Percentiles rank a stretch among this genome's conserved stretches.
Evolutionary conservation across 73 alveolate species (phyloP).

Genomic region (Stentor roeselii): DNA sequence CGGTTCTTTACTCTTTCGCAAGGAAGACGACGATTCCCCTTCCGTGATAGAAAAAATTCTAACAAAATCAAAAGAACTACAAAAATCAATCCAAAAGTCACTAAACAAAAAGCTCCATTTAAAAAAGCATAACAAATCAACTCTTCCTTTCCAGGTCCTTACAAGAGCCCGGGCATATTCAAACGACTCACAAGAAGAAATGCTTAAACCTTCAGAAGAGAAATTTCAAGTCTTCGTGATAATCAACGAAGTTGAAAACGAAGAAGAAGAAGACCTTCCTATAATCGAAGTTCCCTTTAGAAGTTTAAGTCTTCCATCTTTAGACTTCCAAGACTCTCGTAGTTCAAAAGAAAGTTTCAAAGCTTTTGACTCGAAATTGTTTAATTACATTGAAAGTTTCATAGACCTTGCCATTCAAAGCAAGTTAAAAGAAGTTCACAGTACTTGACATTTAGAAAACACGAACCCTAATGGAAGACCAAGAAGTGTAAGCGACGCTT

Average conservation of each 20-base stretch:
- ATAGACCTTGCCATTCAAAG: background rate
- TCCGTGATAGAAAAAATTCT: background rate
- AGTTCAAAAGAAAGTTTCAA: background rate
- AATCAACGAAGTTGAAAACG: background rate
- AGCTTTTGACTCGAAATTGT: background rate
- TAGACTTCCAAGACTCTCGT: background rate
- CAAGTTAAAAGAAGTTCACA: background rate
- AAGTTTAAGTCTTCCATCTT: background rate
- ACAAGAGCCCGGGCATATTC: background rate
- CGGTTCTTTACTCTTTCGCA: conserved; percentile 24
- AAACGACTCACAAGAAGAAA: background rate
- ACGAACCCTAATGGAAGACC: background rate
- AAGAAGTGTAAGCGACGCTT: background rate
- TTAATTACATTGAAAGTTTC: background rate
- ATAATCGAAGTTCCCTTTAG: background rate
- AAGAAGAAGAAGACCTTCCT: background rate
- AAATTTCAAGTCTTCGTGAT: background rate
- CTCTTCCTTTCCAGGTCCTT: no score
- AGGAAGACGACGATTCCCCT: background rate
- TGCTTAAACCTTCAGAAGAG: background rate
- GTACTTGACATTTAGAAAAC: background rate
- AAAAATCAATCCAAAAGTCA: background rate
- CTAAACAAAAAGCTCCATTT: background rate
- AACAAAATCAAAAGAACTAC: background rate
- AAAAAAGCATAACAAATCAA: background rate